Percentiles rank a stretch among this genome's conserved stretches.
Conservation (phyloP, 2,329 filamentous ascomycete genomes). For the Leptographium flavum region DNA sequence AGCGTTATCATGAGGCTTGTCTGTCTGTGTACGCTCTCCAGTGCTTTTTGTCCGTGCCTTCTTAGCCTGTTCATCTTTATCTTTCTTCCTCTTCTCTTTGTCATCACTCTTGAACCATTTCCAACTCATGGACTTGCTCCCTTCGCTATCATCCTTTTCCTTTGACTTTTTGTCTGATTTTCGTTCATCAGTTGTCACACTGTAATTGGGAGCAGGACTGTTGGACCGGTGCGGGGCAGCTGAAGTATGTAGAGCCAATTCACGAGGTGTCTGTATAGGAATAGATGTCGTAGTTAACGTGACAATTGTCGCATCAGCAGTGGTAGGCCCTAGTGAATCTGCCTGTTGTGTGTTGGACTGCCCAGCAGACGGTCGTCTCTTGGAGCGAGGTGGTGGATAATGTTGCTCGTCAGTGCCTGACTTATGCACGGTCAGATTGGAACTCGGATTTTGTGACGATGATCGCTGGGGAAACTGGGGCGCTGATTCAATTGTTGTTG, state of each 20-base stretch:
- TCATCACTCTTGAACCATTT: slow-evolving; percentile 75
- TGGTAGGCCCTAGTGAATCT: slow-evolving; percentile 3
- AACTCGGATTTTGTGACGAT: slow-evolving; percentile 33
- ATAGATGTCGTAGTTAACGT: slow-evolving; percentile 5
- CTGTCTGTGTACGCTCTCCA: slow-evolving; percentile 13
- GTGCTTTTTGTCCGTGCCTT: slow-evolving; percentile 50
- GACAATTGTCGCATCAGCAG: background rate
- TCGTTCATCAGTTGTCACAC: slow-evolving; percentile 52
- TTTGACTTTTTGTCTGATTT: slow-evolving; percentile 62
- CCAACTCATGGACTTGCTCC: slow-evolving; percentile 65
- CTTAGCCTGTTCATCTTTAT: slow-evolving; percentile 42
- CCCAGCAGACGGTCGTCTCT: slow-evolving; percentile 13
- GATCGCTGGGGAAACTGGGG: slow-evolving; percentile 36
- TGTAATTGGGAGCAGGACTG: slow-evolving; percentile 67
- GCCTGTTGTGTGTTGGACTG: slow-evolving; percentile 2
- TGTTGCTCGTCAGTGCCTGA: slow-evolving; percentile 4
- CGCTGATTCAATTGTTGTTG: slow-evolving; percentile 7
- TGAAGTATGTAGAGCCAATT: slow-evolving; percentile 51
- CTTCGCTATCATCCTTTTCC: slow-evolving; percentile 50
- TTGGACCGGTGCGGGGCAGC: slow-evolving; percentile 57
- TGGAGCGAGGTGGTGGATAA: slow-evolving; percentile 18
- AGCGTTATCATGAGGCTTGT: slow-evolving; percentile 60
- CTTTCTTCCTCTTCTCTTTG: slow-evolving; percentile 52
- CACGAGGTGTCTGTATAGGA: slow-evolving; percentile 39
- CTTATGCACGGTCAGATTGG: background rate